Base-by-base conservation (phyloP, 2,329 filamentous ascomycete species). In the Penicillium fuscoglaucum region DNA sequence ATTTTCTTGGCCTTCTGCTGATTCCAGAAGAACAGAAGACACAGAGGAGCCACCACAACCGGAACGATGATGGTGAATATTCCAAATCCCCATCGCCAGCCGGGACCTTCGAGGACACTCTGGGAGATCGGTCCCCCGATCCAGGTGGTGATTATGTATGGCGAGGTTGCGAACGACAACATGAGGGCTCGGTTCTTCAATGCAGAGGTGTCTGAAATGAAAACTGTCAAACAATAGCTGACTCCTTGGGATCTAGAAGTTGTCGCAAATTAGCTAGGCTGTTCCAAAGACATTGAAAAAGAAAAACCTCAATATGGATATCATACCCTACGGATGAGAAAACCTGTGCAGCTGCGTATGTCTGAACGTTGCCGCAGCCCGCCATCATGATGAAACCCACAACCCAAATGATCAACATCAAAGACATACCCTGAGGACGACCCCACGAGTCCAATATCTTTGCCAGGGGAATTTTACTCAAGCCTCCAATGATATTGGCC, bases 51-150 rank as follows among this genome's bases (percentile, higher is more conserved):
- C 13, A 80, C 80, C 40, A 85, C 76, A 41, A 80, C 67, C 0
- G 86, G 85, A 4, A 83, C 79, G 58, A 88, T 75, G 58, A 90
- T 84, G 35, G 81, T 77, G 65, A 87, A 89, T n/a, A 78, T 74
- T 33, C 84, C 86, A 65, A 84, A 62, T 31, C 58, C 61, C 61
- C 61, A 61, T 51, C 60, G 33, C 41, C 55, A 61, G 15, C 58
- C 54, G 10, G 57, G 57, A 17, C 58, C 81, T n/a, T 80, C 76
- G 0, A 78, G 76, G 0, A 74, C 67, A 40, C 83, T 70, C 65
- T 74, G 75, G 57, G 85, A 83, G 1, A 76, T 71, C 6, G 80
- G 76, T 0, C 83, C 79, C 8, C 83, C 80, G 41, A 83, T 77
- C 71, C 82, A 82, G 0, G 77, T 88, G 0, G 83, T 83, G 24